Percentiles rank a stretch among this genome's conserved stretches.
phyloP scores from a whole-genome alignment of 1,139 yeast species.

The Saccharomycopsis phalli region DNA sequence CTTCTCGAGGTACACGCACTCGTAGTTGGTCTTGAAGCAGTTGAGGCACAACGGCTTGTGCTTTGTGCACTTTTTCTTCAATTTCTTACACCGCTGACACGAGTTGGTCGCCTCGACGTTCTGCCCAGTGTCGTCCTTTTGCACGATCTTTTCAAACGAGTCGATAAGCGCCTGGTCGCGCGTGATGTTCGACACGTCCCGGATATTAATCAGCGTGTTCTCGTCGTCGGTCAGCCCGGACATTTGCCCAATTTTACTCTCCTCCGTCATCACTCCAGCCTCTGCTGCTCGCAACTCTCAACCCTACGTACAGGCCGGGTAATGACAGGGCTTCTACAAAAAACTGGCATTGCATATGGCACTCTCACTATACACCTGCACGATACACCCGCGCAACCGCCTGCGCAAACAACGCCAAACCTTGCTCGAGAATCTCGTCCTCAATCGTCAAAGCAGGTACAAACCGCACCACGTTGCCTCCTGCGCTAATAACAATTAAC shows the following conservation, averaged over 20 bases:
- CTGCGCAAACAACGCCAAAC: slow-evolving; percentile 55
- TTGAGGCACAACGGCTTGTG: slow-evolving; percentile 20
- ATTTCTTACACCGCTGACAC: slow-evolving; percentile 19
- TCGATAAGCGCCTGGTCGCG: slow-evolving; percentile 11
- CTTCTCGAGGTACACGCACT: slow-evolving; percentile 19
- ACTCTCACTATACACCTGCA: too few relatives aligned
- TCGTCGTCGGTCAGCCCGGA: background rate
- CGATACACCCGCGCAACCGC: slow-evolving; percentile 32
- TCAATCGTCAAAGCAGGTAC: slow-evolving; percentile 89
- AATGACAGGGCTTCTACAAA: too few relatives aligned
- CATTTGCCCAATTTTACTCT: too few relatives aligned
- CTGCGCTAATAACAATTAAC: slow-evolving; percentile 78
- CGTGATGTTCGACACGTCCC: slow-evolving; percentile 18
- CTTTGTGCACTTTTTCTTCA: slow-evolving; percentile 20
- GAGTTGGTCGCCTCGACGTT: slow-evolving; percentile 16
- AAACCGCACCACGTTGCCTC: slow-evolving; percentile 78
- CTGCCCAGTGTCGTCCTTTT: slow-evolving; percentile 11
- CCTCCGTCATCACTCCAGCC: too few relatives aligned
- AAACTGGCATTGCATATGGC: too few relatives aligned
- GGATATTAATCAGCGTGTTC: slow-evolving; percentile 5
- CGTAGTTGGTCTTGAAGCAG: slow-evolving; percentile 20
- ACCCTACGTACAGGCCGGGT: too few relatives aligned
- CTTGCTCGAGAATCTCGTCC: slow-evolving; percentile 56
- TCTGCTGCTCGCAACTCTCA: too few relatives aligned
- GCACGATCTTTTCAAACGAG: slow-evolving; percentile 13